These are phyloP conservation scores for Blumeriella jaapii DNA, from an alignment of 2,329 filamentous ascomycete species.

Conservation along the genomic window DNA sequence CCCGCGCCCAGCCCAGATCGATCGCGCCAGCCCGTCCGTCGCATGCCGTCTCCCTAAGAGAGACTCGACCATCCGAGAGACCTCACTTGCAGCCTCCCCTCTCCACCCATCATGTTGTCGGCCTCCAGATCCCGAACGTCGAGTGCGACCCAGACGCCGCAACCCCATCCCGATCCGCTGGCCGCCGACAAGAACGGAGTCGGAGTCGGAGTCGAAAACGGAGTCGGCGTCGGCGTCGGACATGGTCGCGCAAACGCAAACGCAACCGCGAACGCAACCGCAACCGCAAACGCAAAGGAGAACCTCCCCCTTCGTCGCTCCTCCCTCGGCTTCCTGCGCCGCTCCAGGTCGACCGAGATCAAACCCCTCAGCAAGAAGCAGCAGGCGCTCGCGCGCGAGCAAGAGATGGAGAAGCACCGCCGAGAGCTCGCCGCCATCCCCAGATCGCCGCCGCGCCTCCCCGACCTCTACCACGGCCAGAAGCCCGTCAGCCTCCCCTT, in stretches of 20 bases:
- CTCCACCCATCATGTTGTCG: conserved; percentile 24
- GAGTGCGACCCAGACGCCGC: conserved; percentile 21
- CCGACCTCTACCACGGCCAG: conserved; percentile 33
- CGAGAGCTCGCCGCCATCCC: conserved; percentile 44
- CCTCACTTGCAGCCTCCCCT: conserved; percentile 18
- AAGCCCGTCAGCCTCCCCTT: conserved; percentile 26
- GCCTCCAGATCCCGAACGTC: conserved; percentile 29
- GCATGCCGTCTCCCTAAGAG: too few relatives aligned
- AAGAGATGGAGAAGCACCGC: conserved; percentile 43
- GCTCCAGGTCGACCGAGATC: conserved; percentile 42
- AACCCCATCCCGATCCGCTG: conserved; percentile 27
- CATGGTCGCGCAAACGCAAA: too few relatives aligned
- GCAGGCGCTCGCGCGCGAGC: conserved; percentile 34
- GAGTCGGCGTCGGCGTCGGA: too few relatives aligned
- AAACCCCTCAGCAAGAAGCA: conserved; percentile 49
- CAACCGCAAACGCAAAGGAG: neutral
- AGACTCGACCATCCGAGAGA: too few relatives aligned
- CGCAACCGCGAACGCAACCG: too few relatives aligned
- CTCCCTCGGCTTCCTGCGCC: conserved; percentile 1
- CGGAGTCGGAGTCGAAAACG: conserved; percentile 22
- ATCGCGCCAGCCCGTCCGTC: too few relatives aligned
- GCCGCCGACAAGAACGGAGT: conserved; percentile 28
- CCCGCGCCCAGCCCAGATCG: too few relatives aligned
- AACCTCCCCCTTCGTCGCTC: conserved; percentile 1
- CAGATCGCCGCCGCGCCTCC: conserved; percentile 47